Percentiles rank a stretch among this genome's conserved stretches.
phyloP scores from a whole-genome alignment of 805 yeast species.

The Wickerhamomyces sydowiorum region DNA sequence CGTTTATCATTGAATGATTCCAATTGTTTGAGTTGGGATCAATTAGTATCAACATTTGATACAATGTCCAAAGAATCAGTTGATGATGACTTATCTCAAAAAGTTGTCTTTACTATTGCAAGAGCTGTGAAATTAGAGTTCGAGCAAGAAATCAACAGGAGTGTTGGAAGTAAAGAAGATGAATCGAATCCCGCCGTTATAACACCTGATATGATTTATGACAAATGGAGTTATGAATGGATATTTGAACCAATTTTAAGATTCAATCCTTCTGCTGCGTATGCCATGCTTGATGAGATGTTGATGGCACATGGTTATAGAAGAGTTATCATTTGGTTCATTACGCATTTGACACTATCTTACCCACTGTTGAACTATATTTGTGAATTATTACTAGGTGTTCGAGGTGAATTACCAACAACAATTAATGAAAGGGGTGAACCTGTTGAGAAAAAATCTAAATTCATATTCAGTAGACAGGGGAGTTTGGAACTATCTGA shows the following conservation, averaged over 20 bases:
- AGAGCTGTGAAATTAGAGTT: conserved; percentile 43
- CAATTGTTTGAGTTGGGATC: conserved; percentile 16
- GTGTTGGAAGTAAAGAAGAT: conserved; percentile 16
- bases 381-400: conserved; percentile 51
- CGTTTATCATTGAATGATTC: conserved; percentile 9
- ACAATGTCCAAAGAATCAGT: conserved; percentile 24
- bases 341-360: conserved; percentile 56
- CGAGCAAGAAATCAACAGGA: conserved; percentile 25
- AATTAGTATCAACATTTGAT: conserved; percentile 19
- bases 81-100: conserved; percentile 28
- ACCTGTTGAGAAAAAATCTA: conserved; percentile 10
- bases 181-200: conserved; percentile 22
- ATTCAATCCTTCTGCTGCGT: conserved; percentile 46
- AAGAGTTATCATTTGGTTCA: conserved; percentile 58
- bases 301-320: conserved; percentile 64
- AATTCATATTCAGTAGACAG: conserved; percentile 44
- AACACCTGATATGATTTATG: conserved; percentile 48
- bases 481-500: conserved; percentile 50
- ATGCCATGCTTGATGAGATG: conserved; percentile 61
- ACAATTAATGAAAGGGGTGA: conserved; percentile 2
- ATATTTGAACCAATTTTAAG: conserved; percentile 48
- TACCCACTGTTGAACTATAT: conserved; percentile 55
- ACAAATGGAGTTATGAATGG: conserved; percentile 35
- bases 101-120: conserved; percentile 43
- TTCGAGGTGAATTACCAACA: conserved; percentile 39